A percentile compares a stretch with the other conserved stretches of the same genome.
These are phyloP conservation scores for Euphorbia tirucalli DNA, from an alignment of 345 rosid genomes.

Conservation along the genomic window DNA sequence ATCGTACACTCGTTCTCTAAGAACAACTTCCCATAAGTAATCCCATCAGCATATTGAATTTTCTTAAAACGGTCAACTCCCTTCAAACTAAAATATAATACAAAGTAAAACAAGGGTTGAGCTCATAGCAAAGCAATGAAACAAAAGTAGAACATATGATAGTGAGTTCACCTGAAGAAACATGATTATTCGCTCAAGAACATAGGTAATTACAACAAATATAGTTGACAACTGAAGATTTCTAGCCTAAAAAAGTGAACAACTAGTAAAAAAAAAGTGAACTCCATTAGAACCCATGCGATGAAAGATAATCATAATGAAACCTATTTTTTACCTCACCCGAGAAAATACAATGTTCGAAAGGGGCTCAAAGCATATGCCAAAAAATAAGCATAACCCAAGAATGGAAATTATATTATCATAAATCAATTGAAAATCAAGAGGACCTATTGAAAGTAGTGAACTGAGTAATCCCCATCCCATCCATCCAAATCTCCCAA, in stretches of 20 bases:
- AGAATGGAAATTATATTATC: neutral
- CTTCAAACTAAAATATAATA: conserved; percentile 37
- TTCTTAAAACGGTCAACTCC: conserved; percentile 98
- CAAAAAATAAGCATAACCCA: neutral
- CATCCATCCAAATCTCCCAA: conserved; percentile 99
- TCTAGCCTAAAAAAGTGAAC: conserved; percentile 58
- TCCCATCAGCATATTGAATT: conserved; percentile 86
- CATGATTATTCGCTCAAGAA: conserved; percentile 96
- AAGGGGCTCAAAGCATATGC: no score
- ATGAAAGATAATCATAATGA: neutral
- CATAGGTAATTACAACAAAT: conserved; percentile 97
- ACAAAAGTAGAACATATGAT: conserved; percentile 12
- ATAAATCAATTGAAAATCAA: conserved; percentile 5
- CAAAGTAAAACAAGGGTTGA: conserved; percentile 29
- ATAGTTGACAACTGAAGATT: conserved; percentile 85
- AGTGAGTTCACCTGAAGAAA: conserved; percentile 72
- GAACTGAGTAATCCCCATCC: conserved; percentile 98
- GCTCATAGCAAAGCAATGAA: conserved; percentile 11
- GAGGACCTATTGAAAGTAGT: conserved; percentile 97
- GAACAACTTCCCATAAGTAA: conserved; percentile 93
- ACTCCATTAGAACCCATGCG: conserved; percentile 6
- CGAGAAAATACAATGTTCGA: neutral
- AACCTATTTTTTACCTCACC: neutral
- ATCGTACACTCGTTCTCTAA: conserved; percentile 79
- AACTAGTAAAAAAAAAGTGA: conserved; percentile 2